A percentile compares a stretch with the other conserved stretches of the same genome.
phyloP scores from a whole-genome alignment of 352 stramenopile genomes.

The Globisporangium barbulae region DNA sequence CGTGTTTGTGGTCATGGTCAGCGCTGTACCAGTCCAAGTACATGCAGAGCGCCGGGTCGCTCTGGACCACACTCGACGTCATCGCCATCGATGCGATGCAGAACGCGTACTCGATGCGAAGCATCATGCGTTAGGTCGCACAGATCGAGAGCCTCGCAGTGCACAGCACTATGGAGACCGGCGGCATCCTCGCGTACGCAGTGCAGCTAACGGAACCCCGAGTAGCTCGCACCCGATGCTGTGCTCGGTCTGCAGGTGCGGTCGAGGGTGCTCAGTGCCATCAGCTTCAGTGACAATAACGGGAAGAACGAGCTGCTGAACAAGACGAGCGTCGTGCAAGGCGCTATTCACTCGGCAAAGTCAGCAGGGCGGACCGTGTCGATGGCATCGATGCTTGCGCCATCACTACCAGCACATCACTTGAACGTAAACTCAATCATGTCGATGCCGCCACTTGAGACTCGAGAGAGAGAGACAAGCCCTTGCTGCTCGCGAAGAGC shows the following conservation, averaged over 20 bases:
- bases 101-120: background rate
- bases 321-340: background rate
- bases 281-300: background rate
- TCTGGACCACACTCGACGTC: background rate
- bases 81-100: conserved; percentile 4
- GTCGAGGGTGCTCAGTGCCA: background rate
- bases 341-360: background rate
- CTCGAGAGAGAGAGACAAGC: background rate
- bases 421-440: background rate
- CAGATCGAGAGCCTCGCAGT: background rate
- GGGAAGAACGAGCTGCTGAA: background rate
- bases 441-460: background rate
- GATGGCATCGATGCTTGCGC: no score
- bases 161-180: background rate
- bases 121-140: background rate
- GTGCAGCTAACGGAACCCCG: background rate
- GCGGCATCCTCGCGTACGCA: background rate
- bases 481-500: background rate
- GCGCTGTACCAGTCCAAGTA: conserved; percentile 8
- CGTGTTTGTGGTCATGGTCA: background rate
- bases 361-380: background rate
- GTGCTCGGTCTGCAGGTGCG: background rate
- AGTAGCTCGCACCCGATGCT: background rate
- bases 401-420: background rate
- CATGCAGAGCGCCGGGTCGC: conserved; percentile 1